phyloP scores from a whole-genome alignment of 345 rosid genomes.

The Murraya paniculata region DNA sequence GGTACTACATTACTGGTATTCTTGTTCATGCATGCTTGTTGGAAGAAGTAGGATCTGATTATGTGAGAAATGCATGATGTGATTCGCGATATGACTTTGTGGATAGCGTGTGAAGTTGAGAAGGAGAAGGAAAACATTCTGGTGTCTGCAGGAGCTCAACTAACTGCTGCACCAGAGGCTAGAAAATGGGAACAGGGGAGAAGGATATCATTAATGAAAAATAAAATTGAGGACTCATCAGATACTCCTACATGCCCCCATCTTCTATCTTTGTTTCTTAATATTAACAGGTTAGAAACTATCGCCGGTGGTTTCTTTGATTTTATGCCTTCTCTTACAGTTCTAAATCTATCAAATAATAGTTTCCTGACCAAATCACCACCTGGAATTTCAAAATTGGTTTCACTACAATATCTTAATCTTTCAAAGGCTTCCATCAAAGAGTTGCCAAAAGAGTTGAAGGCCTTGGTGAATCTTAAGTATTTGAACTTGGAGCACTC shows the following conservation, averaged over 20 bases:
- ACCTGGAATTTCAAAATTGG: conserved; percentile 11
- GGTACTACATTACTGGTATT: background rate
- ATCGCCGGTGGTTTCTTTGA: conserved; percentile 19
- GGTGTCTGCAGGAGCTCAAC: background rate
- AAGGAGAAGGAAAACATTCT: background rate
- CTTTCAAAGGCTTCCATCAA: conserved; percentile 18
- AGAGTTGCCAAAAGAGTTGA: conserved; percentile 27
- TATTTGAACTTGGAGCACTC: conserved; percentile 17
- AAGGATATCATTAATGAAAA: background rate
- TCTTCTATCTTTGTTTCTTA: background rate
- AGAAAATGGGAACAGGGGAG: background rate
- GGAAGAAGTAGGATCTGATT: background rate
- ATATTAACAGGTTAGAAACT: background rate
- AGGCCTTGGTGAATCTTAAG: conserved; percentile 20
- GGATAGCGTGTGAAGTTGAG: background rate
- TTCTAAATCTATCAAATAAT: conserved; percentile 29
- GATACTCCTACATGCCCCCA: background rate
- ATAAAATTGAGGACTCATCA: background rate
- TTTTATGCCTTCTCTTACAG: conserved; percentile 22
- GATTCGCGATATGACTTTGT: background rate
- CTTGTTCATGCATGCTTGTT: background rate
- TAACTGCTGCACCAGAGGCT: background rate
- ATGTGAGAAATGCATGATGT: background rate
- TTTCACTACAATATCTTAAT: conserved; percentile 24
- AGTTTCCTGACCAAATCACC: conserved; percentile 16